Evolutionary conservation across 2,329 filamentous ascomycete genomes (phyloP).

Genomic region (Ophiocordyceps sinensis): DNA sequence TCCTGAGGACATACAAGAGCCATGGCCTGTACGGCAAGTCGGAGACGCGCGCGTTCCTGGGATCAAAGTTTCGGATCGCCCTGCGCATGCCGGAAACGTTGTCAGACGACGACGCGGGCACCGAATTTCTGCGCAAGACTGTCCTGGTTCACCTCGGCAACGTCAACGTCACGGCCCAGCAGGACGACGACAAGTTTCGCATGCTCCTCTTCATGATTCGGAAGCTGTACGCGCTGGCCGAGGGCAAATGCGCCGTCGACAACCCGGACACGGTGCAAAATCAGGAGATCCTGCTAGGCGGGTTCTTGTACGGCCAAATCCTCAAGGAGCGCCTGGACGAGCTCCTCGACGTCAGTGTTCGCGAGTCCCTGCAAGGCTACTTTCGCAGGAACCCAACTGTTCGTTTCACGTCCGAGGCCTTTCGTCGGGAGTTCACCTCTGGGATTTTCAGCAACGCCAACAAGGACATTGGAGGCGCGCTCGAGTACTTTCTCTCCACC

Average conservation of each 20-base stretch:
- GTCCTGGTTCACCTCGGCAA: constrained; percentile 87
- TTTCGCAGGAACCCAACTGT: constrained; percentile 42
- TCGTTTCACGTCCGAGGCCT: constrained; percentile 63
- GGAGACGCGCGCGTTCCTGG: constrained; percentile 74
- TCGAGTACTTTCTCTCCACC: constrained; percentile 94
- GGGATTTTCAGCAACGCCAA: constrained; percentile 71
- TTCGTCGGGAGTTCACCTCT: constrained; percentile 63
- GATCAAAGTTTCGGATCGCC: constrained; percentile 80
- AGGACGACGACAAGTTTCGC: constrained; percentile 86
- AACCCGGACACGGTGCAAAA: constrained; percentile 95
- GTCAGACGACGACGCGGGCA: constrained; percentile 77
- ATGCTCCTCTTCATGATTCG: constrained; percentile 91
- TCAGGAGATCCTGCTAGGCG: constrained; percentile 86
- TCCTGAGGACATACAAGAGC: constrained; percentile 84
- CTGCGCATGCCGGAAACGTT: constrained; percentile 72
- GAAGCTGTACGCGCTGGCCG: constrained; percentile 86
- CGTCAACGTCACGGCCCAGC: constrained; percentile 64
- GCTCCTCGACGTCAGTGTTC: constrained; percentile 48
- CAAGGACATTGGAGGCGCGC: constrained; percentile 70
- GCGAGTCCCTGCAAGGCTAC: constrained; percentile 40
- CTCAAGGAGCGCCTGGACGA: constrained; percentile 91
- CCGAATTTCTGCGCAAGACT: constrained; percentile 79
- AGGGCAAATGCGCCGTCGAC: constrained; percentile 83
- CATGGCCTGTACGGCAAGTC: constrained; percentile 72
- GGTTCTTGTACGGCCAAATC: constrained; percentile 89